Evolutionary conservation across 2,329 filamentous ascomycete species (phyloP).

Genomic region (Ascochyta viciae-villosae): DNA sequence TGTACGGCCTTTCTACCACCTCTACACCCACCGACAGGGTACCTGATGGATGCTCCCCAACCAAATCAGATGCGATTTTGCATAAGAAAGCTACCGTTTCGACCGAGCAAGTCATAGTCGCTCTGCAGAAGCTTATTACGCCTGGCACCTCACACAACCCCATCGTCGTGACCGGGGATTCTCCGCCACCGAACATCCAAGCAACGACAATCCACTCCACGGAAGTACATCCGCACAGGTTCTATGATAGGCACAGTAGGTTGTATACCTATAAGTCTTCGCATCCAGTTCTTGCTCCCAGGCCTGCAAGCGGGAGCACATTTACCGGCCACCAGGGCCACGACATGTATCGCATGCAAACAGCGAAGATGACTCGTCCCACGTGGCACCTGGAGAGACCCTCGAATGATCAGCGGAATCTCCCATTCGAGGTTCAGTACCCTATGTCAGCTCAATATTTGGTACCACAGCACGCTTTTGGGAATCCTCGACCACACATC

Average conservation of each 20-base stretch:
- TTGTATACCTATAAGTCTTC: slow-evolving; percentile 16
- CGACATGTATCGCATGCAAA: slow-evolving; percentile 26
- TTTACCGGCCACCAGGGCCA: slow-evolving; percentile 24
- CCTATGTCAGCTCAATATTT: not conserved
- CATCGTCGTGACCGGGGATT: slow-evolving; percentile 31
- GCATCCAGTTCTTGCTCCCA: slow-evolving; percentile 10
- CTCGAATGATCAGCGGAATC: not conserved
- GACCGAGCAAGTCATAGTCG: not conserved
- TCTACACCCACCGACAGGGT: slow-evolving; percentile 11
- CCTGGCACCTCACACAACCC: slow-evolving; percentile 31
- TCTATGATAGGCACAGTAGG: slow-evolving; percentile 17
- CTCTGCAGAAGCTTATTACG: not conserved
- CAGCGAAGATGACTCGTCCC: slow-evolving; percentile 5
- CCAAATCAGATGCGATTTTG: too few species aligned
- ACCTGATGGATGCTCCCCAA: not conserved
- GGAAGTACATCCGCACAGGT: slow-evolving; percentile 18
- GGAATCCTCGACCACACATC: not conserved
- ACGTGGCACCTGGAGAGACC: not conserved
- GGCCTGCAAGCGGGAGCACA: slow-evolving; percentile 15
- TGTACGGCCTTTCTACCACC: slow-evolving; percentile 18
- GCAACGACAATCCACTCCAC: not conserved
- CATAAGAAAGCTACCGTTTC: not conserved
- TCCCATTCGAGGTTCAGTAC: not conserved
- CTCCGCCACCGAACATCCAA: slow-evolving; percentile 12
- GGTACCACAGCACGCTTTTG: not conserved